Evolutionary conservation across 805 yeast species (phyloP).

Genomic region (Millerago galiae): DNA sequence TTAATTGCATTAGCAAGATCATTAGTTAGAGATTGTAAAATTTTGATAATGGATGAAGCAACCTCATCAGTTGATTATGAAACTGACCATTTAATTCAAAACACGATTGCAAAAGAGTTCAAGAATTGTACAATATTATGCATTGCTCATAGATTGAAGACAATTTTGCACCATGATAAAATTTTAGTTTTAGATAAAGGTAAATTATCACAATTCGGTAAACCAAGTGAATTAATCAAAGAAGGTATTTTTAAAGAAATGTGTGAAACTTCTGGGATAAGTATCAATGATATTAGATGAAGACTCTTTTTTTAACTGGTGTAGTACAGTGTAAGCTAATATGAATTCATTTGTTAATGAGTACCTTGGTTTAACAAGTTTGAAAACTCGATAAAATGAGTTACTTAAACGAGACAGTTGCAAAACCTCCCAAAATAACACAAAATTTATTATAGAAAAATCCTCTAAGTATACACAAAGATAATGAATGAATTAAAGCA

Average conservation of each 20-base stretch:
- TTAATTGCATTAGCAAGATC: constrained; percentile 66
- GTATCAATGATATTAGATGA: too few species aligned
- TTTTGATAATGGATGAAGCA: constrained; percentile 68
- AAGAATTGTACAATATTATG: constrained; percentile 59
- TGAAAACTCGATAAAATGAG: too few species aligned
- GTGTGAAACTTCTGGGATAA: constrained; percentile 35
- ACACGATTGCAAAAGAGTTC: constrained; percentile 53
- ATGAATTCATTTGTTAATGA: too few species aligned
- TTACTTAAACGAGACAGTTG: too few species aligned
- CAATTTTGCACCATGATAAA: constrained; percentile 52
- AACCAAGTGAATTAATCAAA: constrained; percentile 38
- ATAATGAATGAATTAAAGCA: too few species aligned
- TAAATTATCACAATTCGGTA: constrained; percentile 44
- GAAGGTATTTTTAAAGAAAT: constrained; percentile 44
- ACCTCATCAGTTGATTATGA: constrained; percentile 72
- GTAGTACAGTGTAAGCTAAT: too few species aligned
- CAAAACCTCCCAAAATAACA: too few species aligned
- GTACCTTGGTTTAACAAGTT: too few species aligned
- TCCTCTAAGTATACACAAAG: too few species aligned
- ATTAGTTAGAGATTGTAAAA: constrained; percentile 52
- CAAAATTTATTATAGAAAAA: too few species aligned
- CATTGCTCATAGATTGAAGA: constrained; percentile 65
- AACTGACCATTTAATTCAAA: constrained; percentile 60
- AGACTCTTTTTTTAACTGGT: too few species aligned
- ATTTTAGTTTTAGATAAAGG: constrained; percentile 58